Conservation (phyloP, 257 asterid genomes). For the Nicotiana obtusifolia region DNA sequence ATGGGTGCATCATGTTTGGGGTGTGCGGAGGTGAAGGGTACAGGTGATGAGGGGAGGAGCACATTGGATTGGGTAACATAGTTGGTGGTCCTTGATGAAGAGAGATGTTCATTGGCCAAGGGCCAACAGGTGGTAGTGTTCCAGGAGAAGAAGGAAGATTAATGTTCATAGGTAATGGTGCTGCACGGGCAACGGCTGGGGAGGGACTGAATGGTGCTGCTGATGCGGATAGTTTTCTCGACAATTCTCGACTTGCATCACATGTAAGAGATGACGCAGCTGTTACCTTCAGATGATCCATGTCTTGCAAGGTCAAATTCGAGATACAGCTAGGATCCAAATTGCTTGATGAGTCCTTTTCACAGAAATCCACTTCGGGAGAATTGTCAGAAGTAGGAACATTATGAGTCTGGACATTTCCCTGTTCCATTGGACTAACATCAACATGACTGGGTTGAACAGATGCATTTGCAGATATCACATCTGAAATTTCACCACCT, state of each 20-base stretch:
- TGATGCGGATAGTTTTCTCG: constrained; percentile 83
- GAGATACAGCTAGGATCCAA: constrained; percentile 25
- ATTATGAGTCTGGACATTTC: constrained; percentile 16
- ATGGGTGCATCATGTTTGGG: constrained; percentile 81
- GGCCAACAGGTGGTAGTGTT: constrained; percentile 51
- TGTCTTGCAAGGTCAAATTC: constrained; percentile 32
- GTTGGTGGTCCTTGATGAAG: constrained; percentile 80
- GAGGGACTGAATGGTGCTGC: constrained; percentile 98
- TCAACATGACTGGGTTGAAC: constrained; percentile 25
- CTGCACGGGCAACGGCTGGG: constrained; percentile 40
- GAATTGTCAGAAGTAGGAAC: constrained; percentile 31
- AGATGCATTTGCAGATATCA: constrained; percentile 25
- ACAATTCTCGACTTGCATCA: constrained; percentile 51
- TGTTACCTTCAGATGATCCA: constrained; percentile 38
- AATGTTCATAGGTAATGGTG: constrained; percentile 63
- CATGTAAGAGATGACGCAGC: constrained; percentile 28
- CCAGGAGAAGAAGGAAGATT: constrained; percentile 59
- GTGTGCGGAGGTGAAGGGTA: constrained; percentile 91
- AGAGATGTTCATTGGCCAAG: constrained; percentile 87
- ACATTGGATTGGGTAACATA: constrained; percentile 59
- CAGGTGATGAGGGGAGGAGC: constrained; percentile 76
- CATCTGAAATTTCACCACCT: constrained; percentile 27
- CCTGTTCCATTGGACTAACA: constrained; percentile 34
- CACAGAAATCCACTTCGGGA: constrained; percentile 23
- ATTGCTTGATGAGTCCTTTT: constrained; percentile 30